Evolutionary conservation across 495 filamentous ascomycete species (phyloP), one percentile per base, ranked within the genome.

Genomic region (Neurospora hispaniola): DNA sequence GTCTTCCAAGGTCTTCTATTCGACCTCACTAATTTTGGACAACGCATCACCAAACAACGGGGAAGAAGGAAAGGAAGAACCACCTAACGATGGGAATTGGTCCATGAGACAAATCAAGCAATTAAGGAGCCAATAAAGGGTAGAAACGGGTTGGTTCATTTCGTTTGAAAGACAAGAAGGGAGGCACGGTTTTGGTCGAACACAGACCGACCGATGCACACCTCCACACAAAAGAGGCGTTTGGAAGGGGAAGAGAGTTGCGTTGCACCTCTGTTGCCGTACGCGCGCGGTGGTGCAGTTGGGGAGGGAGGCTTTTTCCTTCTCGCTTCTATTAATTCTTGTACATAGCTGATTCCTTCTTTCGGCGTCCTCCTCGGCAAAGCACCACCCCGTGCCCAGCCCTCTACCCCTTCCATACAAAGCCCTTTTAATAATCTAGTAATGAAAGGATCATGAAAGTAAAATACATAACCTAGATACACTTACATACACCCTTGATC

Each of bases 401-500:
- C 54, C 23, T 38, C 54, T 12, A 7, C 54, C 54, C 23, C 54
- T 6, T 66, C 27, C 54, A 35, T 35, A 66, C 54, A 27, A 66
- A 66, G 14, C 5, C 54, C 27, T 66, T 66, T 66, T 27, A 59
- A 66, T 66, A 66, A 66, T 66, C 12, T 66, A 66, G 69, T 75
- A 72, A 76, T 71, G 75, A 74, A 66, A n/a, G 40, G 43, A 27
- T 69, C 43, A 71, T 70, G 31, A 73, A 68, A 42, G 23, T 59
- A 59, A 59, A 20, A 59, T 27, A 59, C 20, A 27, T 27, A 59
- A 9, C 43, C n/a, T 46, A n/a, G 20, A 54, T 70, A 73, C n/a
- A 54, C 42, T 41, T 39, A 73, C 69, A 38, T 66, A 46, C 73
- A 41, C 10, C 40, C 2, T 41, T 41, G 40, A 41, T 41, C 40